These are phyloP conservation scores for Phytophthora pini DNA, from an alignment of 352 stramenopile species.

Conservation along the genomic window DNA sequence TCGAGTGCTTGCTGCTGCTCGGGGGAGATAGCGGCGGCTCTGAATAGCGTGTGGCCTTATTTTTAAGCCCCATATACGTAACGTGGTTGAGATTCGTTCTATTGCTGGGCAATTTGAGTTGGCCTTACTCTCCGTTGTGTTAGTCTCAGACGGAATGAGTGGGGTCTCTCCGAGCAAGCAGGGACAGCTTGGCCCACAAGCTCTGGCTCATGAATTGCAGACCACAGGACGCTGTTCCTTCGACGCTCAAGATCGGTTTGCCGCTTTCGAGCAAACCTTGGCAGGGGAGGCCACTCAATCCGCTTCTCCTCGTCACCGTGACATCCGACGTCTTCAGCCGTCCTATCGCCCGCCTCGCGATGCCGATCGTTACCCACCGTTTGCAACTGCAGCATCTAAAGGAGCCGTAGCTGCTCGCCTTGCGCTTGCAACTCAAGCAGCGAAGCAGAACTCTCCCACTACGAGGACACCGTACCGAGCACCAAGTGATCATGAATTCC, in stretches of 20 bases:
- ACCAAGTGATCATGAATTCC: constrained; percentile 56
- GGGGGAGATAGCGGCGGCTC: not conserved
- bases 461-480: constrained; percentile 52
- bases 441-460: constrained; percentile 48
- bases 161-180: constrained; percentile 5
- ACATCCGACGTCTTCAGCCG: constrained; percentile 29
- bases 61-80: constrained; percentile 21
- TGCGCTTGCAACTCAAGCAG: constrained; percentile 39
- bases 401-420: constrained; percentile 40
- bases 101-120: constrained; percentile 13
- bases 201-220: constrained; percentile 29
- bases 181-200: constrained; percentile 18
- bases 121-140: not conserved
- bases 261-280: constrained; percentile 30
- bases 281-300: constrained; percentile 15
- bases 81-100: constrained; percentile 9
- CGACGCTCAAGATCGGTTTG: constrained; percentile 43
- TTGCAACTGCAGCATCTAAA: constrained; percentile 38
- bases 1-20: constrained; percentile 10
- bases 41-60: constrained; percentile 38
- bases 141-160: constrained; percentile 12
- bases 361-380: constrained; percentile 27
- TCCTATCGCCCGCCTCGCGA: constrained; percentile 36
- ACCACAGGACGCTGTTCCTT: constrained; percentile 51
- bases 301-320: constrained; percentile 19